Conservation (phyloP, 176 grass and related monocot genomes). For the Raddia distichophylla region DNA sequence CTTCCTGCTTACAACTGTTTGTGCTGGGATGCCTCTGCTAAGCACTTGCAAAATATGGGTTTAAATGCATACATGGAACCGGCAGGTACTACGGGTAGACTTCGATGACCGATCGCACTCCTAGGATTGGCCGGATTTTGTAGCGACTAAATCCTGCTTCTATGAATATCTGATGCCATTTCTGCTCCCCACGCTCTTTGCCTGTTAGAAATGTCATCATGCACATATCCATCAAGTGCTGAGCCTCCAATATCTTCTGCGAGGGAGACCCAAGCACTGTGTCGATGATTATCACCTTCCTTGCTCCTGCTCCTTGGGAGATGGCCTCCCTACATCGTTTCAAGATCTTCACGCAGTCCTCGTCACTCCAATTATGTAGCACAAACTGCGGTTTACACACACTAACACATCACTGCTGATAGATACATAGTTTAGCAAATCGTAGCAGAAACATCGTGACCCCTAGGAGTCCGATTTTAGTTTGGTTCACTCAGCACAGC, state of each 20-base stretch:
- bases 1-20: no score
- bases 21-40: no score
- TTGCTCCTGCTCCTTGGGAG: neutral
- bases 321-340: conserved; percentile 1
- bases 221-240: conserved; percentile 18
- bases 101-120: conserved; percentile 33
- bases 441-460: no score
- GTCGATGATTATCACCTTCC: conserved; percentile 52
- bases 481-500: no score
- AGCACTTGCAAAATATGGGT: no score
- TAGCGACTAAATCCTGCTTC: conserved; percentile 43
- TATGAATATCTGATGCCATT: conserved; percentile 33
- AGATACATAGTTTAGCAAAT: no score
- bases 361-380: conserved; percentile 26
- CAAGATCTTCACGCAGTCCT: conserved; percentile 36
- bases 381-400: conserved; percentile 2
- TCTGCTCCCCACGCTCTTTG: conserved; percentile 21
- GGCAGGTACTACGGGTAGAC: conserved; percentile 6
- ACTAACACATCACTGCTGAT: no score
- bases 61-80: no score
- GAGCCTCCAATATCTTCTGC: neutral
- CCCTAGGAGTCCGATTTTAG: no score
- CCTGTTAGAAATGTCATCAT: conserved; percentile 19
- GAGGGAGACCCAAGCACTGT: neutral
- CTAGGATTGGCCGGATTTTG: neutral